Conservation (phyloP, 192 early-diverging fungal genomes). For the Entomortierella parvispora region DNA sequence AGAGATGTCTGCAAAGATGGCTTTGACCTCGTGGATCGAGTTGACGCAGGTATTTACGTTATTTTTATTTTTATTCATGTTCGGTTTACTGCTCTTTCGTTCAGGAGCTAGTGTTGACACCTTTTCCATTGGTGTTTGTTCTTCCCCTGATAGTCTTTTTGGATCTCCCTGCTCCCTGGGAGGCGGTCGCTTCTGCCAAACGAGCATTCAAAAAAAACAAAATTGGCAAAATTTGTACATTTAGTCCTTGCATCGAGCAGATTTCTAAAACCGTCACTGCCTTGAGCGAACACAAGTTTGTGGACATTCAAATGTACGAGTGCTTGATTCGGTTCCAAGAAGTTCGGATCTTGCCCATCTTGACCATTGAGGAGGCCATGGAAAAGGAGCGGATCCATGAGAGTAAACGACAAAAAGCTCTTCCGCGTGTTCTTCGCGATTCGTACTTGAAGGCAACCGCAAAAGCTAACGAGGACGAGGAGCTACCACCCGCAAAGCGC, state of each 20-base stretch:
- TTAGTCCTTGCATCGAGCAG: constrained; percentile 96
- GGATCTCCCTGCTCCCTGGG: constrained; percentile 97
- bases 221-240: constrained; percentile 88
- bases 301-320: constrained; percentile 82
- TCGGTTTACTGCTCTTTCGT: too few relatives aligned
- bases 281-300: constrained; percentile 83
- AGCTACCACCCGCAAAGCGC: not conserved
- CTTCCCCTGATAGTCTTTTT: constrained; percentile 76
- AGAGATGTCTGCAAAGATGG: constrained; percentile 90
- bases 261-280: constrained; percentile 79
- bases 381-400: constrained; percentile 26
- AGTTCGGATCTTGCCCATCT: constrained; percentile 62
- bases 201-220: constrained; percentile 77
- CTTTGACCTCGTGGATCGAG: constrained; percentile 75
- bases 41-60: constrained; percentile 68
- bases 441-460: not conserved
- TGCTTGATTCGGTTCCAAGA: constrained; percentile 80
- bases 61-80: not conserved
- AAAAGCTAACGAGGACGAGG: constrained; percentile 5
- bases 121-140: not conserved
- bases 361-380: constrained; percentile 70
- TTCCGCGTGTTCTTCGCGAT: constrained; percentile 19
- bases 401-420: constrained; percentile 48
- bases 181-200: constrained; percentile 84
- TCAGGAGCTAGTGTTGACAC: not conserved